Percentiles rank a stretch among this genome's conserved stretches.
phyloP scores from a whole-genome alignment of 306 rosid species.

The Quercus variabilis region DNA sequence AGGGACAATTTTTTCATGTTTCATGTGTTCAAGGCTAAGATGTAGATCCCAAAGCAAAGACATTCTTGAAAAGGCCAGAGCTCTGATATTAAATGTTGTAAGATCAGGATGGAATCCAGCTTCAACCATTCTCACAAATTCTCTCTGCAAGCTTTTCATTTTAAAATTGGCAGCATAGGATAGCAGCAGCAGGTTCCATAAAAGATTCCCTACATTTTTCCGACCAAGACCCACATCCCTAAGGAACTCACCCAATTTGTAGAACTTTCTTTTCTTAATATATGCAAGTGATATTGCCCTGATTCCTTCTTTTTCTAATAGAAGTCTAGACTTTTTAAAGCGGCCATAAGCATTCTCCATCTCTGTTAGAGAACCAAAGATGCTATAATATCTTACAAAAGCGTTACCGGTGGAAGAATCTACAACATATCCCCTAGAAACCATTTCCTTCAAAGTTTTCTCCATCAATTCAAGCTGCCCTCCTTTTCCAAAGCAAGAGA shows the following conservation, averaged over 20 bases:
- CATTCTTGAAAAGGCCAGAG: conserved; percentile 92
- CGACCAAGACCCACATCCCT: conserved; percentile 77
- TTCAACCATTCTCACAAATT: conserved; percentile 73
- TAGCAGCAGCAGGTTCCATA: conserved; percentile 81
- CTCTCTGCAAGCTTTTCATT: conserved; percentile 88
- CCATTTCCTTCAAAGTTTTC: conserved; percentile 51
- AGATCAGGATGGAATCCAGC: conserved; percentile 73
- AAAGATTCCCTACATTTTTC: conserved; percentile 68
- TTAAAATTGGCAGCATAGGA: conserved; percentile 88
- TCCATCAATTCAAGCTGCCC: conserved; percentile 84
- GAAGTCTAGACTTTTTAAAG: conserved; percentile 59
- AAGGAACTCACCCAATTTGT: conserved; percentile 68
- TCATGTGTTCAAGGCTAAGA: conserved; percentile 90
- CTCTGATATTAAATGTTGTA: conserved; percentile 80
- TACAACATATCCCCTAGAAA: conserved; percentile 47
- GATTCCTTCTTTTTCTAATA: conserved; percentile 56
- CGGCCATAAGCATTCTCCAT: conserved; percentile 73
- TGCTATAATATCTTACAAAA: conserved; percentile 46
- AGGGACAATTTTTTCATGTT: conserved; percentile 54
- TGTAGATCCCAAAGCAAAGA: conserved; percentile 89
- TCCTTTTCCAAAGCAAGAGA: conserved; percentile 68
- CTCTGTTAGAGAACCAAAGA: conserved; percentile 63
- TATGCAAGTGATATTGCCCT: conserved; percentile 67
- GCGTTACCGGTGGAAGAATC: conserved; percentile 56
- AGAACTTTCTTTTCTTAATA: conserved; percentile 47